These are phyloP conservation scores for Penicillium crustosum DNA, from an alignment of 2,329 filamentous ascomycete species.

Conservation along the genomic window DNA sequence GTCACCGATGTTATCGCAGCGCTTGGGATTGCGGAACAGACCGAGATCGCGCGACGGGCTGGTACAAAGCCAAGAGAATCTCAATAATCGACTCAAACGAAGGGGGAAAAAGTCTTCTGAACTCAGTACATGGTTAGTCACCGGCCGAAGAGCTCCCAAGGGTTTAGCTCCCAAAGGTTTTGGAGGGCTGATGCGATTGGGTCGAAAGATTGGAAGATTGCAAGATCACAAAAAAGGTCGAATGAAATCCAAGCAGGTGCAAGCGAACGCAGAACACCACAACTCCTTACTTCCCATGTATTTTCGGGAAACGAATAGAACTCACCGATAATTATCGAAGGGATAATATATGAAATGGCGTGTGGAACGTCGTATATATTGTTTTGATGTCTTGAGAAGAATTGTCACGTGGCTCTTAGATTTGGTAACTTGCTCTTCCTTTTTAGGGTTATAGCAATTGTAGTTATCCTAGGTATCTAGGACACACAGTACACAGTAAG, in stretches of 20 bases:
- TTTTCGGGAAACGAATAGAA: neutral
- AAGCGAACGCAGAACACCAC: neutral
- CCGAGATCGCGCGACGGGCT: neutral
- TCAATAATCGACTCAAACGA: neutral
- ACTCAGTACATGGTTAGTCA: slow-evolving; percentile 1
- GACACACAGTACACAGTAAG: neutral
- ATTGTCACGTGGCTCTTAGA: slow-evolving; percentile 1
- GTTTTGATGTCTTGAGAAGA: neutral
- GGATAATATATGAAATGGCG: neutral
- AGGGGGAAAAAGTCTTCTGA: neutral
- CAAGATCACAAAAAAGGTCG: neutral
- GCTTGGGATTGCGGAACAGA: slow-evolving; percentile 8
- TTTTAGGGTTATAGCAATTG: neutral
- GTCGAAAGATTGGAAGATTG: slow-evolving; percentile 4
- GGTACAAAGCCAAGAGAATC: neutral
- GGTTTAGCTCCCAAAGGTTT: neutral
- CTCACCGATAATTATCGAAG: neutral
- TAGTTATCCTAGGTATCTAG: neutral
- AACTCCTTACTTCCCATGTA: neutral
- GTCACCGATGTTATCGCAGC: slow-evolving; percentile 5
- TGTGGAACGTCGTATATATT: neutral
- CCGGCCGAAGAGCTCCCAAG: neutral
- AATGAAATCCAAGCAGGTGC: neutral
- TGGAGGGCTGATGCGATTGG: neutral
- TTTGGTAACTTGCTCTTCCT: neutral